Percentiles rank a stretch among this genome's conserved stretches.
Conservation (phyloP, 192 early-diverging fungal genomes). For the Phycomyces nitens region DNA sequence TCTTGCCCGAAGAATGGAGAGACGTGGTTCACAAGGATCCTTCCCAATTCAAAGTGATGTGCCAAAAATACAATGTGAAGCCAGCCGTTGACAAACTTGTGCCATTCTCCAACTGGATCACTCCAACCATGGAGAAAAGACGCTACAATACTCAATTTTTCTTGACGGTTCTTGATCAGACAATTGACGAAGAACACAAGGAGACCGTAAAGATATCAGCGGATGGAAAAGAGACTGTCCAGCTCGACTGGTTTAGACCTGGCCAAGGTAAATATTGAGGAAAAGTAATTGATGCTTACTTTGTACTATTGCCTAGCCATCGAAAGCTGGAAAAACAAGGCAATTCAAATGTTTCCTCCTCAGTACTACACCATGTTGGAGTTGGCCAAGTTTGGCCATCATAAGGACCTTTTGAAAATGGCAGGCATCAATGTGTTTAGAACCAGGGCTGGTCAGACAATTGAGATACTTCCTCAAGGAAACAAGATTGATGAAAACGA, state of each 20-base stretch:
- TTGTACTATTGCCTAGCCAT: constrained; percentile 15
- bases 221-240: constrained; percentile 60
- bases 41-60: constrained; percentile 49
- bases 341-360: constrained; percentile 30
- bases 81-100: constrained; percentile 47
- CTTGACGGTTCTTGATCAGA: constrained; percentile 51
- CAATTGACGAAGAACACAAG: constrained; percentile 17
- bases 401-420: constrained; percentile 8
- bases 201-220: constrained; percentile 32
- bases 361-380: constrained; percentile 31
- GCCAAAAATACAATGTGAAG: constrained; percentile 35
- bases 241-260: constrained; percentile 68
- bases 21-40: constrained; percentile 46
- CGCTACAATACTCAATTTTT: constrained; percentile 70
- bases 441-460: constrained; percentile 3
- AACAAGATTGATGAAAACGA: neutral
- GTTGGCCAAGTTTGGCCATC: neutral
- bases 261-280: constrained; percentile 35
- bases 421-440: constrained; percentile 25
- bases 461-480: constrained; percentile 23
- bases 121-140: constrained; percentile 50
- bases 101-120: constrained; percentile 67
- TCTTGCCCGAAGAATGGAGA: constrained; percentile 38
- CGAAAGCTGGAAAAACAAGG: constrained; percentile 4
- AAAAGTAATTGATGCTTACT: too few species aligned